phyloP scores from a whole-genome alignment of 768 basidiomycete genomes.

The Neoboletus brunneissimus region DNA sequence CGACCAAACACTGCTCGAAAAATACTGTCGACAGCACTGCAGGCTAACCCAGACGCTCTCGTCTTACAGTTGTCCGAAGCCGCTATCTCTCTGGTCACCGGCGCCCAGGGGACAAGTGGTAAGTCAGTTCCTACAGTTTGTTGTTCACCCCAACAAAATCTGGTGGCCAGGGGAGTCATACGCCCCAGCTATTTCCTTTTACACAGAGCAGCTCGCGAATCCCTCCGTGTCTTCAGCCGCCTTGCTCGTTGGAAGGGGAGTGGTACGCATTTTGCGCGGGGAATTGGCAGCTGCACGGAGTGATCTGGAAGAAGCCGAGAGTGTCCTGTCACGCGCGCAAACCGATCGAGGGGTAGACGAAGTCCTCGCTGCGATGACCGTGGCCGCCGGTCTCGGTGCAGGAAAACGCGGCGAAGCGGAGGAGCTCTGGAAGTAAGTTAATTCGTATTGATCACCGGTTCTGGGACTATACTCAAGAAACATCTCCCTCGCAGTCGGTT shows the following conservation, averaged over 20 bases:
- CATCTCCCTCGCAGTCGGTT: conserved; percentile 35
- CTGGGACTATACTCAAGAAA: conserved; percentile 2
- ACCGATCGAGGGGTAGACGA: conserved; percentile 49
- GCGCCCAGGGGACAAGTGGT: conserved; percentile 59
- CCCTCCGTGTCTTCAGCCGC: conserved; percentile 73
- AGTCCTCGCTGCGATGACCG: conserved; percentile 63
- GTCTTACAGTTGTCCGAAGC: conserved; percentile 90
- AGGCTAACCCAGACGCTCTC: conserved; percentile 86
- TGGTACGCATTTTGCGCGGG: conserved; percentile 73
- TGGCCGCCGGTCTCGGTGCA: conserved; percentile 58
- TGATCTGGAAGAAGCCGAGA: conserved; percentile 67
- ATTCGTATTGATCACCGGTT: not conserved
- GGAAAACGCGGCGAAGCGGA: conserved; percentile 61
- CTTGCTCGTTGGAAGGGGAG: conserved; percentile 74
- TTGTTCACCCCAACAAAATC: not conserved
- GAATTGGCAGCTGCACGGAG: conserved; percentile 76
- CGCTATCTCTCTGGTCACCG: conserved; percentile 69
- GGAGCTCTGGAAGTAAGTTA: conserved; percentile 63
- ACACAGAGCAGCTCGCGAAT: conserved; percentile 80
- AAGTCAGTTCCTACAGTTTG: conserved; percentile 28
- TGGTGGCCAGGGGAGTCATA: conserved; percentile 30
- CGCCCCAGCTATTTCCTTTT: conserved; percentile 55
- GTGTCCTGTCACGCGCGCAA: conserved; percentile 43
- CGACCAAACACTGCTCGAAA: conserved; percentile 84
- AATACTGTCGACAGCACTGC: conserved; percentile 79